phyloP scores from a whole-genome alignment of 2,329 filamentous ascomycete genomes.

The Arthrobotrys musiformis region DNA sequence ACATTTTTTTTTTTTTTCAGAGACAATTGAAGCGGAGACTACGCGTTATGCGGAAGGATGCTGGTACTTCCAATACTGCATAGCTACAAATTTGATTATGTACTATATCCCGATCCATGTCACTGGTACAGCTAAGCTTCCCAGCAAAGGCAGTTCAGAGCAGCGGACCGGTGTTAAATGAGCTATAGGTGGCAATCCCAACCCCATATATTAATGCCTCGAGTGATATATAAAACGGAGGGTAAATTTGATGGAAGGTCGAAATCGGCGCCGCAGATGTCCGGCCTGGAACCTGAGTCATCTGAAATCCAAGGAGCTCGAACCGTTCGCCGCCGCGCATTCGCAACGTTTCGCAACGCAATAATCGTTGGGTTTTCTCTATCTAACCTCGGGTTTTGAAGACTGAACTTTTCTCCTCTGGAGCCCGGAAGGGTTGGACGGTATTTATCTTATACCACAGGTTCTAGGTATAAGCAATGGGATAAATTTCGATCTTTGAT shows the following conservation, averaged over 20 bases:
- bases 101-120: neutral
- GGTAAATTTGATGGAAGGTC: neutral
- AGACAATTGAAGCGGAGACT: conserved; percentile 2
- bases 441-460: neutral
- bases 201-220: neutral
- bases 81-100: too few relatives aligned
- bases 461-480: neutral
- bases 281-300: conserved; percentile 43
- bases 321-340: neutral
- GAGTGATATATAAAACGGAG: conserved; percentile 5
- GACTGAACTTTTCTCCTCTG: neutral
- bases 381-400: neutral
- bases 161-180: neutral
- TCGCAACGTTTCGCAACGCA: conserved; percentile 40
- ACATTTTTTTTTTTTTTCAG: too few relatives aligned
- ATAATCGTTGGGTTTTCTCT: neutral
- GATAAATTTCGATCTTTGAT: neutral
- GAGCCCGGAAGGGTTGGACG: neutral
- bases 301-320: conserved; percentile 9
- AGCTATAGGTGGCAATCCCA: conserved; percentile 3
- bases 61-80: neutral
- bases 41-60: neutral
- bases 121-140: neutral
- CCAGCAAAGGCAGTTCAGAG: neutral
- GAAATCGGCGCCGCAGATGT: conserved; percentile 49